These are phyloP conservation scores for Calocybe gambosa DNA, from an alignment of 1,284 basidiomycete genomes.

Conservation along the genomic window DNA sequence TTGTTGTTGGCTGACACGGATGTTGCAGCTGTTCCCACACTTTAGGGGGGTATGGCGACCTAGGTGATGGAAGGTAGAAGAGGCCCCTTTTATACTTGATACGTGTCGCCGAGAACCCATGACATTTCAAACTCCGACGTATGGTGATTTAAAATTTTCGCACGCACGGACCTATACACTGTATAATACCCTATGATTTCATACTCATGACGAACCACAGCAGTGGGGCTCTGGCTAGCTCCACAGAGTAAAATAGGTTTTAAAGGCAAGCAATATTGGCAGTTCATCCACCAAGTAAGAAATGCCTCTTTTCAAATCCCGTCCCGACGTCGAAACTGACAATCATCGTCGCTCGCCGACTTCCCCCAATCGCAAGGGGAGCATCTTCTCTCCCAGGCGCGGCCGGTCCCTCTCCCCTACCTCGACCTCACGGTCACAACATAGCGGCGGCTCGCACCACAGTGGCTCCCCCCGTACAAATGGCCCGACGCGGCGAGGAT, in stretches of 20 bases:
- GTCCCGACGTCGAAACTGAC: neutral
- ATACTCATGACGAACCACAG: constrained; percentile 1
- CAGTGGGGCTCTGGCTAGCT: neutral
- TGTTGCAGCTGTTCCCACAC: constrained; percentile 25
- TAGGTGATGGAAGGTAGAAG: constrained; percentile 33
- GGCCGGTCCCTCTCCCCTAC: constrained; percentile 2
- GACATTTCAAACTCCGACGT: constrained; percentile 40
- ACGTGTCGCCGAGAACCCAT: constrained; percentile 31
- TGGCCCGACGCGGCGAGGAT: constrained; percentile 1
- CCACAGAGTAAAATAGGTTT: neutral
- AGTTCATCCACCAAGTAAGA: no score
- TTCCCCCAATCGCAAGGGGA: neutral
- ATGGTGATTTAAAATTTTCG: constrained; percentile 21
- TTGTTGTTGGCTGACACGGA: constrained; percentile 27
- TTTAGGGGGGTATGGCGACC: constrained; percentile 26
- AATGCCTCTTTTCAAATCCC: constrained; percentile 3
- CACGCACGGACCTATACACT: constrained; percentile 33
- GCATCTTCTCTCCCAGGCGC: constrained; percentile 1
- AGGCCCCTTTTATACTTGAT: constrained; percentile 43
- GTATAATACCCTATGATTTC: neutral
- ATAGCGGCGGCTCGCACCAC: neutral
- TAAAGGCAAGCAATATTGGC: neutral
- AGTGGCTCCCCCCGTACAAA: neutral
- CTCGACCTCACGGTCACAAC: neutral
- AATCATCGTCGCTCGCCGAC: neutral